phyloP scores from a whole-genome alignment of 2,329 filamentous ascomycete species.

The Pseudomassariella vexata region DNA sequence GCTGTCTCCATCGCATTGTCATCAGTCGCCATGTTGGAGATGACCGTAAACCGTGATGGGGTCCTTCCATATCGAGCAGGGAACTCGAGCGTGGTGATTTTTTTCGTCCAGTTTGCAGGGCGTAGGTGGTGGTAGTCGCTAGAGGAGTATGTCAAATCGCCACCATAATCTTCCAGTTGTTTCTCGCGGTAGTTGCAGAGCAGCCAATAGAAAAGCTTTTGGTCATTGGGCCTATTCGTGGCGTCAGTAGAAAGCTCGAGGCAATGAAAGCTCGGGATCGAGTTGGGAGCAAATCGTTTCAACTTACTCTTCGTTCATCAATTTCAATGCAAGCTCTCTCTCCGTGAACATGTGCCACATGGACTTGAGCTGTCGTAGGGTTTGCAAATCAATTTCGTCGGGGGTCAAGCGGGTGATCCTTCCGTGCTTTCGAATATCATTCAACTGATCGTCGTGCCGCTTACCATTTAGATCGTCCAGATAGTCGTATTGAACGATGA shows the following conservation, averaged over 20 bases:
- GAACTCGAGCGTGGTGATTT: slow-evolving; percentile 58
- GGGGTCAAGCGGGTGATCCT: slow-evolving; percentile 51
- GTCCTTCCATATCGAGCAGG: slow-evolving; percentile 41
- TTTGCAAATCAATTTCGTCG: slow-evolving; percentile 71
- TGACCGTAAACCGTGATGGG: slow-evolving; percentile 59
- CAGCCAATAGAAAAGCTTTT: slow-evolving; percentile 88
- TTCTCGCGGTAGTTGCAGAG: slow-evolving; percentile 77
- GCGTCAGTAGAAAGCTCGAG: slow-evolving; percentile 15
- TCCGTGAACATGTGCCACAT: slow-evolving; percentile 86
- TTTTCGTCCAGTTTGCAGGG: slow-evolving; percentile 51
- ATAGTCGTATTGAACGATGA: slow-evolving; percentile 79
- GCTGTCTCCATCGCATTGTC: slow-evolving; percentile 33
- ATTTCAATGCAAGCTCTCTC: slow-evolving; percentile 61
- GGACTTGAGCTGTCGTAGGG: slow-evolving; percentile 79
- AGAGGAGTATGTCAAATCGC: slow-evolving; percentile 72
- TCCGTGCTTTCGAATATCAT: slow-evolving; percentile 55
- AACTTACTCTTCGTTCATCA: slow-evolving; percentile 60
- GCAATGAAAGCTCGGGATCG: not conserved
- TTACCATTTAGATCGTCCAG: slow-evolving; percentile 60
- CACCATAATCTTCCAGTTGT: slow-evolving; percentile 81
- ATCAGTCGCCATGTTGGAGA: slow-evolving; percentile 49
- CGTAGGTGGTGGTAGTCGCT: slow-evolving; percentile 86
- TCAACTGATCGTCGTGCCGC: slow-evolving; percentile 38
- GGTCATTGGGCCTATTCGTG: slow-evolving; percentile 69
- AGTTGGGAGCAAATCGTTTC: not conserved